Base-by-base conservation (phyloP, 495 filamentous ascomycete genomes). In the Penicillium cinerascens region DNA sequence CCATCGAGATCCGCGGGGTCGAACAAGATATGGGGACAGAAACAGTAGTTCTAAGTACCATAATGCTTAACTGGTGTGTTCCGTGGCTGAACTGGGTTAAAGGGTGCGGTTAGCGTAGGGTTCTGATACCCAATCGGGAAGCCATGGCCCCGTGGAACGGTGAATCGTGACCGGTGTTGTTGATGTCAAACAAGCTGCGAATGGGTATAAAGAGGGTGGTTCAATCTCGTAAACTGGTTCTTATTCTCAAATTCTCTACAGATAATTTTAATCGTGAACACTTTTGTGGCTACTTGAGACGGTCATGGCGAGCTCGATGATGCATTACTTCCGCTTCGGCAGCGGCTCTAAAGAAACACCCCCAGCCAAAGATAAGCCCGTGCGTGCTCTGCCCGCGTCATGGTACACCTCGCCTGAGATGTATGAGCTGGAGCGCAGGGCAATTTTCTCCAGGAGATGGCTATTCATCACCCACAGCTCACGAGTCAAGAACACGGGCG, bases 361-460 rank as follows among this genome's bases (percentile, higher is more conserved):
- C 15, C 38, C 55, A 49, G 42, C 36, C 10, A 66, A 58, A 16
- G 49, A 54, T 4, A 51, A 52, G 0, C 61, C 63, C 1, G 58
- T 68, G 9, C 65, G 67, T 18, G 71, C 74, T n/a, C 55, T 80
- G 18, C 76, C 76, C 18, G 68, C 73, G 39, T 75, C 71, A 38
- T 80, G 75, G 76, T 80, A 78, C 51, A 72, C 64, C 15, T 70
- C 71, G 3, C 56, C 61, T 9, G 71, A 73, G 50, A 78, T 80
- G 68, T 79, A 75, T 42, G 70, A 80, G 51, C 60, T 80, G 4
- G 77, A 80, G 52, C 65, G 77, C 8, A 73, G 77, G 6, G 70
- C 77, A 15, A 78, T 81, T 49, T 81, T 81, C 55, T 78, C 73
- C 16, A 69, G 46, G 43, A 52, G 68, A 63, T 82, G 78, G 78